Evolutionary conservation across 371 early-diverging fungal genomes (phyloP).

Genomic region (Parasitella parasitica): DNA sequence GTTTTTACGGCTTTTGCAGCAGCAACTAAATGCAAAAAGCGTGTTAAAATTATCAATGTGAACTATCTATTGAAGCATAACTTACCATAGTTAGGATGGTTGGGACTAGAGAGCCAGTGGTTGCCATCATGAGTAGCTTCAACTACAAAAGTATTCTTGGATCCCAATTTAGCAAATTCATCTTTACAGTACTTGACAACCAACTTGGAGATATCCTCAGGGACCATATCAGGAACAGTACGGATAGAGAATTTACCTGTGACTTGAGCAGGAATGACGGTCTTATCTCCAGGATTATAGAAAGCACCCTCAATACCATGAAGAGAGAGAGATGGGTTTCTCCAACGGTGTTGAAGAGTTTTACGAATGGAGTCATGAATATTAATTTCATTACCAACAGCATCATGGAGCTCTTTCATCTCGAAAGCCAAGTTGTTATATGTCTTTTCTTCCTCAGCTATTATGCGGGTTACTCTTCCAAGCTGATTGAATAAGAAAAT

Average conservation of each 20-base stretch:
- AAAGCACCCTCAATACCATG: slow-evolving; percentile 98
- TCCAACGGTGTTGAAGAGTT: slow-evolving; percentile 90
- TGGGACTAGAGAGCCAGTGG: slow-evolving; percentile 90
- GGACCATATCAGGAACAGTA: slow-evolving; percentile 90
- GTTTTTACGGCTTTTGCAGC: slow-evolving; percentile 87
- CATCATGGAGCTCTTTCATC: slow-evolving; percentile 75
- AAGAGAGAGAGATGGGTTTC: slow-evolving; percentile 92
- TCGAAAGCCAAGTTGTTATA: slow-evolving; percentile 85
- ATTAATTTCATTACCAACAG: slow-evolving; percentile 77
- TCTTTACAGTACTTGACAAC: slow-evolving; percentile 72
- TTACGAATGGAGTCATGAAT: slow-evolving; percentile 75
- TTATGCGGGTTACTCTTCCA: not conserved
- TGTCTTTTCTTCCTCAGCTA: slow-evolving; percentile 71
- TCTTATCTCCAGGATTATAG: slow-evolving; percentile 92
- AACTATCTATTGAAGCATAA: not conserved
- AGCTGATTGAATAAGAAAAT: no score
- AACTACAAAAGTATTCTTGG: slow-evolving; percentile 80
- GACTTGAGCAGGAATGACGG: slow-evolving; percentile 95
- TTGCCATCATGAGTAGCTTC: slow-evolving; percentile 85
- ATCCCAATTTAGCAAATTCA: slow-evolving; percentile 86
- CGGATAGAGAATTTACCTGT: slow-evolving; percentile 97
- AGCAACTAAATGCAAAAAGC: slow-evolving; percentile 57
- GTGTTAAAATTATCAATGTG: no score
- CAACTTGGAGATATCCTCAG: slow-evolving; percentile 71
- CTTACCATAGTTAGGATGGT: slow-evolving; percentile 89